Percentiles rank a stretch among this genome's conserved stretches.
phyloP scores from a whole-genome alignment of 2,329 filamentous ascomycete genomes.

The Pestalotiopsis sp. region DNA sequence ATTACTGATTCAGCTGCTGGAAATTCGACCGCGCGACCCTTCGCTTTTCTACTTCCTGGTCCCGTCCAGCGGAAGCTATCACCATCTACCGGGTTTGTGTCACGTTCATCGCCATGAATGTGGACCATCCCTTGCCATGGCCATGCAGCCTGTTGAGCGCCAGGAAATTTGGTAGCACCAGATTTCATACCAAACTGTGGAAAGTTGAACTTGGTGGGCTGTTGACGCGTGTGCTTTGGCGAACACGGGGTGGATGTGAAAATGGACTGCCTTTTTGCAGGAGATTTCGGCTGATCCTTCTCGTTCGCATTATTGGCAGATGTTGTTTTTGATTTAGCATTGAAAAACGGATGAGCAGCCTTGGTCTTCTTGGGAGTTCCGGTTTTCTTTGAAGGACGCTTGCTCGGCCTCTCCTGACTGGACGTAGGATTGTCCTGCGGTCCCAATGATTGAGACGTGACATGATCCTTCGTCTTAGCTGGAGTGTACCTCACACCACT shows the following conservation, averaged over 20 bases:
- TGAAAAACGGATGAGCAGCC: slow-evolving; percentile 67
- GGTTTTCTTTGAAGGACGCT: background rate
- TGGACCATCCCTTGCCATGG: slow-evolving; percentile 68
- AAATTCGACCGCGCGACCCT: slow-evolving; percentile 48
- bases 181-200: slow-evolving; percentile 49
- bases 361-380: slow-evolving; percentile 23
- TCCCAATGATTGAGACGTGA: background rate
- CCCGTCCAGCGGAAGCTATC: slow-evolving; percentile 4
- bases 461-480: slow-evolving; percentile 15
- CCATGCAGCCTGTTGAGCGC: slow-evolving; percentile 71
- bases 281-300: slow-evolving; percentile 28
- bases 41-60: slow-evolving; percentile 47
- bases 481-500: slow-evolving; percentile 27
- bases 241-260: slow-evolving; percentile 59
- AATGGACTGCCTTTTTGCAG: slow-evolving; percentile 39
- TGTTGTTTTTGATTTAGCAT: slow-evolving; percentile 50
- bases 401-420: background rate
- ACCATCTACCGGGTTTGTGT: background rate
- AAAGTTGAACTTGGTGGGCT: slow-evolving; percentile 33
- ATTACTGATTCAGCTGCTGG: slow-evolving; percentile 47
- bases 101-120: slow-evolving; percentile 52
- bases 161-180: slow-evolving; percentile 62
- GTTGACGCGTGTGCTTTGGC: slow-evolving; percentile 43
- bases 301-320: slow-evolving; percentile 21
- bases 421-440: background rate